phyloP scores from a whole-genome alignment of 345 rosid genomes.

The Hypericum perforatum region DNA sequence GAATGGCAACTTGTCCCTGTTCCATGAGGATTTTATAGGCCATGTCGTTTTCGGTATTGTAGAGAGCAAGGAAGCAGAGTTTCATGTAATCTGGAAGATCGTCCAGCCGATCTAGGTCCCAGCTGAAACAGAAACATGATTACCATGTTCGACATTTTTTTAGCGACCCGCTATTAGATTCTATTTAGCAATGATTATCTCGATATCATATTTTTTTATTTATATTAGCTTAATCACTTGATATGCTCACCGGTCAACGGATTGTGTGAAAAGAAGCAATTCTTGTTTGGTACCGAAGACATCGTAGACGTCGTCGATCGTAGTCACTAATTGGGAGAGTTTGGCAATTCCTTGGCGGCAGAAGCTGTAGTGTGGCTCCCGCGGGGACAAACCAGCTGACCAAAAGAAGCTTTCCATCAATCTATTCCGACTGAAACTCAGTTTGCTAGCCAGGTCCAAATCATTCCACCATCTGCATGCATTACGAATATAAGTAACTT shows the following conservation, averaged over 20 bases:
- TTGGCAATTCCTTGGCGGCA: constrained; percentile 28
- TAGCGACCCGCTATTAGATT: too few species aligned
- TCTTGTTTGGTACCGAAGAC: constrained; percentile 33
- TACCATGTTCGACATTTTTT: too few species aligned
- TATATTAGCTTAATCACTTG: too few species aligned
- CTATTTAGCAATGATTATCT: too few species aligned
- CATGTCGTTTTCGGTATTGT: constrained; percentile 25
- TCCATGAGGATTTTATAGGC: constrained; percentile 23
- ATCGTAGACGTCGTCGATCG: constrained; percentile 38
- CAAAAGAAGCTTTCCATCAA: constrained; percentile 42
- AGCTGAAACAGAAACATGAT: too few species aligned
- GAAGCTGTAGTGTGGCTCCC: constrained; percentile 18
- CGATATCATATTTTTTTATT: too few species aligned
- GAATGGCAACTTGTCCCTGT: constrained; percentile 20
- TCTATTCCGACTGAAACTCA: constrained; percentile 37
- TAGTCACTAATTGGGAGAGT: constrained; percentile 22
- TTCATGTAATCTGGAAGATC: constrained; percentile 9
- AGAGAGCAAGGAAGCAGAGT: constrained; percentile 25
- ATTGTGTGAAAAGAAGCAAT: constrained; percentile 28
- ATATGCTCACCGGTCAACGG: constrained; percentile 22
- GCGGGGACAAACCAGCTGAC: constrained; percentile 21
- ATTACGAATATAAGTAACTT: too few species aligned
- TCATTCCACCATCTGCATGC: constrained; percentile 33
- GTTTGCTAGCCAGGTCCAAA: constrained; percentile 17
- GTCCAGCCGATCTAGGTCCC: too few species aligned